These are phyloP conservation scores for Silene latifolia DNA, from an alignment of 148 eudicot species.

Conservation along the genomic window DNA sequence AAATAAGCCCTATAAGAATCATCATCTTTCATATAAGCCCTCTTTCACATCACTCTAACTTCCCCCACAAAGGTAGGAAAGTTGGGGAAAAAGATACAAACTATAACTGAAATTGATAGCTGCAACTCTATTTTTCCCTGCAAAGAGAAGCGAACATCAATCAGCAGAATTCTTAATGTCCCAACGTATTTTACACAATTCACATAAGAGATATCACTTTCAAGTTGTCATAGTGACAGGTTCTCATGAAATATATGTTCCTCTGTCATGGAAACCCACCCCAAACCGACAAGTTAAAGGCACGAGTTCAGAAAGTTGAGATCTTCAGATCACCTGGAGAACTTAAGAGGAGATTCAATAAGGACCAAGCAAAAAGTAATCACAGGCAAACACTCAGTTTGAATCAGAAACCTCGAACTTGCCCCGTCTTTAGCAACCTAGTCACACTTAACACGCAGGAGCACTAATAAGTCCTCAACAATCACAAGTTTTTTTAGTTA, in stretches of 20 bases:
- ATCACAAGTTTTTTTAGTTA: not conserved
- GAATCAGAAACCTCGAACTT: not conserved
- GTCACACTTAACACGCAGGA: not conserved
- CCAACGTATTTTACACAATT: not conserved
- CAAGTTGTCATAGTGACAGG: not conserved
- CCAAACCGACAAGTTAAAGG: not conserved
- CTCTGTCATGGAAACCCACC: not conserved
- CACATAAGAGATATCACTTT: not conserved
- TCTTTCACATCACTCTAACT: not conserved
- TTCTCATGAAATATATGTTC: not conserved
- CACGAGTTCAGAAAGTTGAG: not conserved
- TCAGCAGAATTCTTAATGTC: not conserved
- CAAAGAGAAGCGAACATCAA: constrained; percentile 10
- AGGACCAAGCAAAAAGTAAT: not conserved
- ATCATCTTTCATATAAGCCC: not conserved
- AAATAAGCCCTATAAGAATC: not conserved
- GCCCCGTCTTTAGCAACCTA: not conserved
- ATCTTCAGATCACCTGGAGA: not conserved
- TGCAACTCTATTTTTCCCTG: constrained; percentile 33
- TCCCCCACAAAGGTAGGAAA: not conserved
- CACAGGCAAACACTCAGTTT: not conserved
- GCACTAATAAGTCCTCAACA: not conserved
- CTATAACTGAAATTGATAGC: not conserved
- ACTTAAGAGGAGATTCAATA: not conserved
- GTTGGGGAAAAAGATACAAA: not conserved